phyloP scores from a whole-genome alignment of 768 basidiomycete species.

The Hortiboletus campestris region DNA sequence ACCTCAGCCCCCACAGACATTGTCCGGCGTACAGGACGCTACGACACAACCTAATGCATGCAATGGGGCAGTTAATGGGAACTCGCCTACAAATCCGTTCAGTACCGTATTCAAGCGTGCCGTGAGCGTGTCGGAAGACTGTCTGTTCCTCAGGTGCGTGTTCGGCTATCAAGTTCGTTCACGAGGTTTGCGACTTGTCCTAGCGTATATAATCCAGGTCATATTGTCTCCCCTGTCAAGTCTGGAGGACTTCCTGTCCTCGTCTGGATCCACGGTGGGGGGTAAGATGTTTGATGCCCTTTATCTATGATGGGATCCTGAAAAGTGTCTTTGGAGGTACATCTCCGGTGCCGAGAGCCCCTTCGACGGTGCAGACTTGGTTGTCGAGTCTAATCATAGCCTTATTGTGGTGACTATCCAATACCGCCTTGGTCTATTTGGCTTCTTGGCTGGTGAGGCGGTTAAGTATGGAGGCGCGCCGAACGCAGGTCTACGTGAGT shows the following conservation, averaged over 20 bases:
- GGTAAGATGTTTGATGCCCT: not conserved
- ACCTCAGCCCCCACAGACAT: not conserved
- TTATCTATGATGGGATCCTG: not conserved
- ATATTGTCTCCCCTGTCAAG: not conserved
- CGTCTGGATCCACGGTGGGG: constrained; percentile 8
- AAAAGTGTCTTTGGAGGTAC: not conserved
- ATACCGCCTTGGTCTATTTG: constrained; percentile 10
- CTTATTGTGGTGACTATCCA: constrained; percentile 9
- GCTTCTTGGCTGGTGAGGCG: constrained; percentile 1
- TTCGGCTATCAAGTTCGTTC: not conserved
- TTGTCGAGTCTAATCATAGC: not conserved
- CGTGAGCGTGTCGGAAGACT: not conserved
- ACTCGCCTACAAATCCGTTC: not conserved
- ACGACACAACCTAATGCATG: not conserved
- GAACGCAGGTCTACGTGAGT: constrained; percentile 10
- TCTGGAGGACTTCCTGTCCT: constrained; percentile 7
- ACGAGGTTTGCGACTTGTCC: not conserved
- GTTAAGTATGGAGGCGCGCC: not conserved
- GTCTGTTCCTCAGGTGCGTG: constrained; percentile 6
- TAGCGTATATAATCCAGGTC: not conserved
- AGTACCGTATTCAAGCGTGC: not conserved
- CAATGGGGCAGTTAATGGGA: not conserved
- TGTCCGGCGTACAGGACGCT: not conserved
- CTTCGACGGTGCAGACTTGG: constrained; percentile 5
- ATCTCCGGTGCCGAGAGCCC: not conserved